Base-by-base conservation (phyloP, 176 grass and related monocot species). In the Aegilops sharonensis region DNA sequence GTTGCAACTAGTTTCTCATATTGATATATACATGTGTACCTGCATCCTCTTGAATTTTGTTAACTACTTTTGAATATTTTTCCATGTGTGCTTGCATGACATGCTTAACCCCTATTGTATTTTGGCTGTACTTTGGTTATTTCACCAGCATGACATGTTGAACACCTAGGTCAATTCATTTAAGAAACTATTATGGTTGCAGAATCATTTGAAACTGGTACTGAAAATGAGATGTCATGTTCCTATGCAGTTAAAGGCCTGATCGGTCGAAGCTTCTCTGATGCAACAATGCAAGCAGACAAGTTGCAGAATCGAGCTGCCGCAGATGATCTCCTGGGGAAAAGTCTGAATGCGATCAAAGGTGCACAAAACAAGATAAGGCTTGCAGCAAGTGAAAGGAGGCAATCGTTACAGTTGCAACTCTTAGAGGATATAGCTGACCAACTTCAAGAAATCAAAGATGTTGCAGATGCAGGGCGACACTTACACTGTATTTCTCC, bases 391-490 rank as follows among this genome's bases (percentile, higher is more conserved):
- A 83, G 74, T 77, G 91, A 91, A 91, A 90, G 90, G 64, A 85
- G 75, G 52, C 87, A 92, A 17, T 75, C 87, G 4, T 81, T 89
- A n/a, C 86, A 93, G 31, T 85, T 94, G 85, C 90, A 86, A 77
- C 89, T 94, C 42, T 83, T 96, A 48, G 89, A 94, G 87, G 96
- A 98, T 68, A 95, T 94, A 88, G 87, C 93, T 71, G 82, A 81
- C 69, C 94, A 96, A 84, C 92, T 96, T 82, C 81, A 93, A 56
- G 92, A 87, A 90, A 93, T 94, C 61, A 94, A 89, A 77, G 78
- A 84, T 83, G 83, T 80, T 59, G 86, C 92, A 31, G 89, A 95
- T 89, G 15, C 81, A 82, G 85, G 83, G 66, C 54, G 87, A 59
- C 81, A 67, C 37, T 83, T 88, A 61, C 72, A 77, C 5, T 68